Conservation (phyloP, 108 stramenopile genomes). For the Cyclotella cryptica region DNA sequence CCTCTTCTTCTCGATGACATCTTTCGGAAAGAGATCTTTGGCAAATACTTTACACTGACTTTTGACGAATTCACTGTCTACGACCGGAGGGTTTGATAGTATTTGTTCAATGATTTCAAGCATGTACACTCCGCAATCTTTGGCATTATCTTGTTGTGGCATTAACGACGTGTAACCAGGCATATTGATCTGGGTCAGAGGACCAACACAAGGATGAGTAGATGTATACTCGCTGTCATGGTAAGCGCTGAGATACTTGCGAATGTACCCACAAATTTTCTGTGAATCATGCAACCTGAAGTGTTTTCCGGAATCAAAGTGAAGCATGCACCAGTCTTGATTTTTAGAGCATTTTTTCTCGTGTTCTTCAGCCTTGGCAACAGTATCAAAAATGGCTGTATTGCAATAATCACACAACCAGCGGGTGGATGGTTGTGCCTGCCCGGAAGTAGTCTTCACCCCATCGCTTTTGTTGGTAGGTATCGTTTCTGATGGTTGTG, state of each 20-base stretch:
- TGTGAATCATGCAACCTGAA: conserved; percentile 45
- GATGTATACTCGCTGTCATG: conserved; percentile 29
- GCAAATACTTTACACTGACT: conserved; percentile 36
- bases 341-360: conserved; percentile 38
- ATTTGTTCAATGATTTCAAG: conserved; percentile 49
- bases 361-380: conserved; percentile 25
- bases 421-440: background rate
- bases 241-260: conserved; percentile 48
- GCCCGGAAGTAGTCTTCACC: background rate
- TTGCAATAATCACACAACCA: conserved; percentile 42
- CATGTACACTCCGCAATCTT: conserved; percentile 75
- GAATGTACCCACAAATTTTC: conserved; percentile 27
- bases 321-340: conserved; percentile 43
- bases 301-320: conserved; percentile 54
- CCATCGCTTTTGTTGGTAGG: no score
- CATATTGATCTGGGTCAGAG: conserved; percentile 30
- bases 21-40: conserved; percentile 35
- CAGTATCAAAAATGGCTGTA: background rate
- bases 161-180: conserved; percentile 55
- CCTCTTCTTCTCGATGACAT: conserved; percentile 35
- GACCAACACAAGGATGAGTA: conserved; percentile 17
- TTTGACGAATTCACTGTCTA: conserved; percentile 37
- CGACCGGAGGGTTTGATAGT: conserved; percentile 20
- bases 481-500: no score
- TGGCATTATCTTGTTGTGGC: conserved; percentile 63